phyloP scores from a whole-genome alignment of 2,329 filamentous ascomycete species.

The Sporothrix humicola region DNA sequence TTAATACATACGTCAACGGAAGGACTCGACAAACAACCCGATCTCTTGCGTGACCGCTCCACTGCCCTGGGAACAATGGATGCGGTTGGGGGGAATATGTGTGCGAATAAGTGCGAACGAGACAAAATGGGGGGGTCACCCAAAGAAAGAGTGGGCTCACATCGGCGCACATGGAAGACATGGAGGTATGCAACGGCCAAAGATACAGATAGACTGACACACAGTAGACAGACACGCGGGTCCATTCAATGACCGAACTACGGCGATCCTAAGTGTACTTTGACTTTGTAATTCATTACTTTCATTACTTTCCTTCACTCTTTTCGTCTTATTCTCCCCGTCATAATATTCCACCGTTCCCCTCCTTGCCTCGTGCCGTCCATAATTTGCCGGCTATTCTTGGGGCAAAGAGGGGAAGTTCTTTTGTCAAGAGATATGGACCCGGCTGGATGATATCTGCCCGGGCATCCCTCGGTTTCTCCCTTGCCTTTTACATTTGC shows the following conservation, averaged over 20 bases:
- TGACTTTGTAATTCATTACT: too few species aligned
- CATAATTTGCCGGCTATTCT: constrained; percentile 18
- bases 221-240: too few species aligned
- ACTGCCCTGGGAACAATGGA: constrained; percentile 1
- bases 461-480: constrained; percentile 9
- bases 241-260: too few species aligned
- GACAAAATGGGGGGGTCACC: not conserved
- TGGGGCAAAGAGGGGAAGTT: constrained; percentile 20
- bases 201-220: too few species aligned
- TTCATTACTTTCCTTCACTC: not conserved
- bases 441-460: not conserved
- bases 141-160: constrained; percentile 18
- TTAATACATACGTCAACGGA: not conserved
- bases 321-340: not conserved
- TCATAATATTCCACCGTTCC: not conserved
- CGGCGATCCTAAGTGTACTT: too few species aligned
- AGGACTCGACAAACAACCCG: not conserved
- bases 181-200: too few species aligned
- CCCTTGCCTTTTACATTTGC: too few species aligned
- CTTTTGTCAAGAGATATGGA: not conserved
- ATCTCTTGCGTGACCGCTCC: constrained; percentile 13
- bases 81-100: not conserved
- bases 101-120: not conserved
- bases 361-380: not conserved
- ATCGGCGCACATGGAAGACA: not conserved